A percentile compares a stretch with the other conserved stretches of the same genome.
These are phyloP conservation scores for Pelargonium citronellum DNA, from an alignment of 441 rosid species.

Conservation along the genomic window DNA sequence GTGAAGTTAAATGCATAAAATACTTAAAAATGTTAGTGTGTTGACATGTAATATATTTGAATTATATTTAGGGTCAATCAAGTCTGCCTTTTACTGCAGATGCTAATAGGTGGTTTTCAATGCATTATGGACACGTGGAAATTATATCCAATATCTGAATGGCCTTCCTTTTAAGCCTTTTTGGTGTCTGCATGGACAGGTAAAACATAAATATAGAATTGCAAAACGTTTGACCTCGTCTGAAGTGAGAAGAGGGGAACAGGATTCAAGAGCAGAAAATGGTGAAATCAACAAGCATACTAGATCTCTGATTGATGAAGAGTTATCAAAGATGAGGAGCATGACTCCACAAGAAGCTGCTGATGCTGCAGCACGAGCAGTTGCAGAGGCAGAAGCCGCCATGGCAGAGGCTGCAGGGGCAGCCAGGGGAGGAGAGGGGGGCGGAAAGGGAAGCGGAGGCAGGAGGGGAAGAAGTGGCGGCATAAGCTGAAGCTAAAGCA, in stretches of 20 bases:
- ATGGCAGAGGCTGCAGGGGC: constrained; percentile 91
- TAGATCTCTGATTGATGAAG: constrained; percentile 48
- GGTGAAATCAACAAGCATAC: constrained; percentile 38
- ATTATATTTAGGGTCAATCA: too few species aligned
- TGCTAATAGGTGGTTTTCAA: not conserved
- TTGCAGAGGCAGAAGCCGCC: constrained; percentile 91
- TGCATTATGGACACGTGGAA: not conserved
- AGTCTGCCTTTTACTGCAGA: too few species aligned
- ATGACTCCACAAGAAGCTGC: constrained; percentile 87
- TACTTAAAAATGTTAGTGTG: not conserved
- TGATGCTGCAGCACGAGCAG: constrained; percentile 83
- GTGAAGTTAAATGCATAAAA: not conserved
- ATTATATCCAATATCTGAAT: too few species aligned
- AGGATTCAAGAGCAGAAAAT: constrained; percentile 41
- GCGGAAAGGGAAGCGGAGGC: constrained; percentile 83
- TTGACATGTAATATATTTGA: too few species aligned
- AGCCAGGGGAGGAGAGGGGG: too few species aligned
- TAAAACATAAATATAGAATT: constrained; percentile 58
- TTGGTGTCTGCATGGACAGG: constrained; percentile 3
- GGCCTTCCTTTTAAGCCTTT: not conserved
- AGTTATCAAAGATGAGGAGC: constrained; percentile 52
- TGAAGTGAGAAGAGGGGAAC: constrained; percentile 43
- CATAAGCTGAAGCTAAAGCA: constrained; percentile 97
- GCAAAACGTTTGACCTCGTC: constrained; percentile 34
- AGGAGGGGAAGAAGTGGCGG: constrained; percentile 79